A percentile compares a stretch with the other conserved stretches of the same genome.
phyloP scores from a whole-genome alignment of 192 early-diverging fungal genomes.

The Mortierella hygrophila region DNA sequence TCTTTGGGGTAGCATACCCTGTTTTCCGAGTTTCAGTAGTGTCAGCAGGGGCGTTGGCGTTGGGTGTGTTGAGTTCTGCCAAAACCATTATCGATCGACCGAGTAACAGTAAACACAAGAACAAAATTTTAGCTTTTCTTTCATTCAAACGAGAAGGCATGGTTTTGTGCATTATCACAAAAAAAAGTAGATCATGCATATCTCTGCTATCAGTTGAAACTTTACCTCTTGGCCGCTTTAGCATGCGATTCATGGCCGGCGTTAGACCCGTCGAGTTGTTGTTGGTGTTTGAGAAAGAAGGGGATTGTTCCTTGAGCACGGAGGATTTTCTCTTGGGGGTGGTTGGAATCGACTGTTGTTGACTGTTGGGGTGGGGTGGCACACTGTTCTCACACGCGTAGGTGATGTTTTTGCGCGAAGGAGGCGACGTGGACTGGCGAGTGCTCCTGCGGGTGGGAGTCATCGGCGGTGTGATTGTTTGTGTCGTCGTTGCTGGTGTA shows the following conservation, averaged over 20 bases:
- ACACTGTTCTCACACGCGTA: neutral
- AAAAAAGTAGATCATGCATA: neutral
- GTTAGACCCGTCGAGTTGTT: conserved; percentile 35
- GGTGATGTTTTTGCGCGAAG: neutral
- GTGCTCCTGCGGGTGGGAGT: conserved; percentile 18
- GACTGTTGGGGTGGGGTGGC: neutral
- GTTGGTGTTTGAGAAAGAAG: neutral
- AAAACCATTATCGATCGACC: neutral
- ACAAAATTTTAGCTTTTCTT: neutral
- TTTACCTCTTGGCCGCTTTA: conserved; percentile 27
- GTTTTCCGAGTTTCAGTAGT: neutral
- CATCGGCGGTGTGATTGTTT: conserved; percentile 14
- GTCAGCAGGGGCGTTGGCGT: neutral
- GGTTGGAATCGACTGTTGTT: neutral
- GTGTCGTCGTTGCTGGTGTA: neutral
- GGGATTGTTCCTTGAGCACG: neutral
- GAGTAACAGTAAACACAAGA: neutral
- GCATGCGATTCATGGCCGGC: conserved; percentile 25
- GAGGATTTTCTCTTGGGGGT: neutral
- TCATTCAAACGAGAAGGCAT: neutral
- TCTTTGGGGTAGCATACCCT: neutral
- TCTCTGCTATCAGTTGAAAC: neutral
- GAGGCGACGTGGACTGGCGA: neutral
- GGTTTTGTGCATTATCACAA: neutral
- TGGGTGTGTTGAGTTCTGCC: neutral